Percentiles rank a stretch among this genome's conserved stretches.
phyloP scores from a whole-genome alignment of 2,329 filamentous ascomycete genomes.

The Chrysosporium keratinophilum region DNA sequence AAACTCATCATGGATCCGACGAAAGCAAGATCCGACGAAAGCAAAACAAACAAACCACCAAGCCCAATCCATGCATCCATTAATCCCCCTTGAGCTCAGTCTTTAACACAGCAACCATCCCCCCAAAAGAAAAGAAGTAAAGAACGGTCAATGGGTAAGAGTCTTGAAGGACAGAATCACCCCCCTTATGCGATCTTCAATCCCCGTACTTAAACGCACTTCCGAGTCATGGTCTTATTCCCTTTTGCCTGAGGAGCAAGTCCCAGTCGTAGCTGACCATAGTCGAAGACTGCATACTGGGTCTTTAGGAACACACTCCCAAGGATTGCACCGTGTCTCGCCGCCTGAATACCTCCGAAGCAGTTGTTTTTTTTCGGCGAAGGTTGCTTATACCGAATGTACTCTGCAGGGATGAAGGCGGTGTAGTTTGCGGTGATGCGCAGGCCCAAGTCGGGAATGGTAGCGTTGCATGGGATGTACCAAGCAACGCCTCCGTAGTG shows the following conservation, averaged over 20 bases:
- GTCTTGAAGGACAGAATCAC: no score
- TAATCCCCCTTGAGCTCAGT: no score
- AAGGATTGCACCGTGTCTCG: conserved; percentile 47
- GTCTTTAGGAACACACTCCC: conserved; percentile 52
- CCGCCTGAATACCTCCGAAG: conserved; percentile 50
- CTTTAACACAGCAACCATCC: no score
- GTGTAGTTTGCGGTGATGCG: conserved; percentile 40
- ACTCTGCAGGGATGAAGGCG: conserved; percentile 46
- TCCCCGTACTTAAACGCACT: background rate
- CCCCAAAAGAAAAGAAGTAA: no score
- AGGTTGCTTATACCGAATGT: conserved; percentile 46
- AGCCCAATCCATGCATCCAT: no score
- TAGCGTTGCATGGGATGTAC: conserved; percentile 47
- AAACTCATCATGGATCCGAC: no score
- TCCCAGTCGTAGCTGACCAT: conserved; percentile 9
- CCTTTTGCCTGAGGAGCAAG: conserved; percentile 10
- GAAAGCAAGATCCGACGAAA: no score
- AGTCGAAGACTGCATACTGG: conserved; percentile 50
- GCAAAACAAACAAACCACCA: no score
- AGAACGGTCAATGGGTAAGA: no score
- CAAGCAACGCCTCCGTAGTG: conserved; percentile 38
- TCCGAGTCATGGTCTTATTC: background rate
- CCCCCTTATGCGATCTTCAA: no score
- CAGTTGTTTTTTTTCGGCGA: conserved; percentile 27
- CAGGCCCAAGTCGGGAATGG: conserved; percentile 47